These are phyloP conservation scores for Paraphoma chrysanthemicola DNA, from an alignment of 2,329 filamentous ascomycete species.

Conservation along the genomic window DNA sequence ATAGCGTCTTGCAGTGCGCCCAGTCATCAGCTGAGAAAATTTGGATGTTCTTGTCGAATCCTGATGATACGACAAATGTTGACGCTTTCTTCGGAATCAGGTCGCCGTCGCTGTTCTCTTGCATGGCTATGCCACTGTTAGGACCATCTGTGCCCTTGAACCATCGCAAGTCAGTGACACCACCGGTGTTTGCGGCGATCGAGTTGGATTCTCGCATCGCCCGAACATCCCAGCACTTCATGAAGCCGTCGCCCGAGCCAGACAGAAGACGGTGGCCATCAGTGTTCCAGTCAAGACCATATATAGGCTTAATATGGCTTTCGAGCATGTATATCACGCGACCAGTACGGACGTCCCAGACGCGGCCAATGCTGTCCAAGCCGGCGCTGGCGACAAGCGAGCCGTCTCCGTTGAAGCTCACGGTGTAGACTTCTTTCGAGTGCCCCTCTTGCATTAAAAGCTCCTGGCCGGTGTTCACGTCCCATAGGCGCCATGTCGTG, in stretches of 20 bases:
- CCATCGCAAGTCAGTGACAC: slow-evolving; percentile 92
- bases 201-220: slow-evolving; percentile 84
- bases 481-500: slow-evolving; percentile 96
- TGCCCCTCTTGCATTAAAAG: slow-evolving; percentile 92
- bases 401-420: slow-evolving; percentile 90
- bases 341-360: slow-evolving; percentile 94
- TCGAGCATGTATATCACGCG: slow-evolving; percentile 96
- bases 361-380: slow-evolving; percentile 89
- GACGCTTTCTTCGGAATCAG: slow-evolving; percentile 79
- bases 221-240: slow-evolving; percentile 97
- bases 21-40: slow-evolving; percentile 97
- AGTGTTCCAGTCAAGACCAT: slow-evolving; percentile 88
- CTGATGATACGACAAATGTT: slow-evolving; percentile 88
- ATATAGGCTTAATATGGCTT: slow-evolving; percentile 91
- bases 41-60: slow-evolving; percentile 95
- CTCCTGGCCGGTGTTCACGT: slow-evolving; percentile 84
- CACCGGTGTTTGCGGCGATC: slow-evolving; percentile 88
- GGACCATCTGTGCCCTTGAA: slow-evolving; percentile 86
- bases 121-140: slow-evolving; percentile 65
- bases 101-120: slow-evolving; percentile 69
- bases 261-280: slow-evolving; percentile 94
- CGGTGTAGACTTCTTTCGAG: slow-evolving; percentile 87
- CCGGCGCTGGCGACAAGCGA: slow-evolving; percentile 91
- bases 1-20: slow-evolving; percentile 84
- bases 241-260: slow-evolving; percentile 90